These are phyloP conservation scores for Hypoxylon sp. DNA, from an alignment of 2,329 filamentous ascomycete species.

Conservation along the genomic window DNA sequence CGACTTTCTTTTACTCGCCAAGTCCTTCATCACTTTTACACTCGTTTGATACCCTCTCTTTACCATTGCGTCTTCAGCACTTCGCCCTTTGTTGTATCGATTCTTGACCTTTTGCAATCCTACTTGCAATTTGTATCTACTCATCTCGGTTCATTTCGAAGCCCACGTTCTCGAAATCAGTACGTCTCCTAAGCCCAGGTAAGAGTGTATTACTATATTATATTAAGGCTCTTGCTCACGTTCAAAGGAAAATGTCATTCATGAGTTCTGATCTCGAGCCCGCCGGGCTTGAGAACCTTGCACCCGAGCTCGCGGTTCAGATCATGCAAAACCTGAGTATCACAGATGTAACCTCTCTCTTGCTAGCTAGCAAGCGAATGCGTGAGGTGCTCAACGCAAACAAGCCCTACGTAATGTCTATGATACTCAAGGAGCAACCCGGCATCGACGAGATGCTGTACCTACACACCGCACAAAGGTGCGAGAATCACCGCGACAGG, in stretches of 20 bases:
- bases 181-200: neutral
- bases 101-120: too few species aligned
- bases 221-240: neutral
- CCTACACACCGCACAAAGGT: slow-evolving; percentile 57
- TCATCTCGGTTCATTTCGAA: too few species aligned
- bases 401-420: slow-evolving; percentile 57
- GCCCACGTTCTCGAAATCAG: neutral
- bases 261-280: neutral
- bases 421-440: slow-evolving; percentile 57
- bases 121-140: too few species aligned
- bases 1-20: neutral
- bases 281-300: neutral
- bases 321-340: slow-evolving; percentile 61
- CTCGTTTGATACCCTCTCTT: neutral
- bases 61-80: neutral
- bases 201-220: neutral
- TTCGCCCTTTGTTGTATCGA: neutral
- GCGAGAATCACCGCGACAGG: slow-evolving; percentile 40
- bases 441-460: slow-evolving; percentile 60
- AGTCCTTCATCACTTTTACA: neutral
- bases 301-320: slow-evolving; percentile 60
- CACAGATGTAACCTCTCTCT: slow-evolving; percentile 54
- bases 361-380: slow-evolving; percentile 52
- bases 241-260: neutral
- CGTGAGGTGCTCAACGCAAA: slow-evolving; percentile 56